Percentiles rank a stretch among this genome's conserved stretches.
Evolutionary conservation across 768 basidiomycete genomes (phyloP).

Genomic region (Lactarius quietus): DNA sequence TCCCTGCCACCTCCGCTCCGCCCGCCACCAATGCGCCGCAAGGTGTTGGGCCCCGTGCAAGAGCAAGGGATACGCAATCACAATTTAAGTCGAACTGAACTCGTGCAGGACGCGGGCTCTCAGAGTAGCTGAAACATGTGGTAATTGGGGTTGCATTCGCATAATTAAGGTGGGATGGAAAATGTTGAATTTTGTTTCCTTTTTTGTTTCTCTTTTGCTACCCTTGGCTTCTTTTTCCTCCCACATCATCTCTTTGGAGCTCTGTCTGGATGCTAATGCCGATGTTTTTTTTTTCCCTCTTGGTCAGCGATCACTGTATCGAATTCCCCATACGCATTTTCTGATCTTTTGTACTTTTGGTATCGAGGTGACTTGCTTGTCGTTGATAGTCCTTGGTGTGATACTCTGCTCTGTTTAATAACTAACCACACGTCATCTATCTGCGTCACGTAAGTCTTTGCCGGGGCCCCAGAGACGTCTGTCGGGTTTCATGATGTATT

Average conservation of each 20-base stretch:
- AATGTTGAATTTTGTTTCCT: not conserved
- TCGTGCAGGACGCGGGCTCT: not conserved
- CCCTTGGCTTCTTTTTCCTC: not conserved
- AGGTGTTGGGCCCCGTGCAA: slow-evolving; percentile 13
- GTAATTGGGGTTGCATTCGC: not conserved
- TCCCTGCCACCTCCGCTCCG: not conserved
- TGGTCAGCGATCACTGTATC: slow-evolving; percentile 15
- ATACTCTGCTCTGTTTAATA: not conserved
- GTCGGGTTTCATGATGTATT: not conserved
- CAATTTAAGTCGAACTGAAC: not conserved
- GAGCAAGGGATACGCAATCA: slow-evolving; percentile 1
- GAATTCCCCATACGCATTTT: slow-evolving; percentile 11
- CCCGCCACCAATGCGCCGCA: slow-evolving; percentile 10
- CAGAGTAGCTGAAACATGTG: not conserved
- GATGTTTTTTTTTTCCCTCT: not conserved
- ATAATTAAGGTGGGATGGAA: not conserved
- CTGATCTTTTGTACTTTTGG: not conserved
- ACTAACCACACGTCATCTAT: not conserved
- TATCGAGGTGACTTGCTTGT: not conserved
- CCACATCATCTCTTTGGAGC: slow-evolving; percentile 5
- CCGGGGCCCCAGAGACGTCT: not conserved
- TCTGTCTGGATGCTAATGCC: slow-evolving; percentile 14
- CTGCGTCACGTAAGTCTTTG: slow-evolving; percentile 1
- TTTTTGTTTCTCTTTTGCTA: not conserved
- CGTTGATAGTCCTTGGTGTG: not conserved